Conservation (phyloP, 164 flowering plant species). For the Pachysandra terminalis region DNA sequence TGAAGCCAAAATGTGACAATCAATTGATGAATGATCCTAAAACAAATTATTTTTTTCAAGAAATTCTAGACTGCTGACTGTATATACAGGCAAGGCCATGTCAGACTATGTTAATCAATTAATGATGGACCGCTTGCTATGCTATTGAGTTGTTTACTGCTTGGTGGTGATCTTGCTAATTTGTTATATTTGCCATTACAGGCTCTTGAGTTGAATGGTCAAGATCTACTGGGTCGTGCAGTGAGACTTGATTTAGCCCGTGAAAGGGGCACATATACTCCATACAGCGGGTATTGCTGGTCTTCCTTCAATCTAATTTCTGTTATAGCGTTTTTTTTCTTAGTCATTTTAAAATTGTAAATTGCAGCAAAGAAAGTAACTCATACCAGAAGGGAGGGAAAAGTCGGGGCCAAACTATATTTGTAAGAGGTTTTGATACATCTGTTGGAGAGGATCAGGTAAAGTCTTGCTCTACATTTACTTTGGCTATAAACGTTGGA, state of each 20-base stretch:
- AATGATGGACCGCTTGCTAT: background rate
- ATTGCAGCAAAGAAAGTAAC: conserved; percentile 36
- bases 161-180: background rate
- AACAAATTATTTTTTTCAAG: no score
- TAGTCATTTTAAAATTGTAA: background rate
- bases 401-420: conserved; percentile 40
- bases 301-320: background rate
- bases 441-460: conserved; percentile 55
- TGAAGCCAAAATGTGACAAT: no score
- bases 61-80: no score
- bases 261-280: conserved; percentile 69
- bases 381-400: conserved; percentile 51
- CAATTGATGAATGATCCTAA: no score
- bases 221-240: conserved; percentile 47
- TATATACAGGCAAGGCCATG: background rate
- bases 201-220: conserved; percentile 69
- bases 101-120: background rate
- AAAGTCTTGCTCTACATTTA: background rate
- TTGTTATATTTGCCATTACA: conserved; percentile 11
- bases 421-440: conserved; percentile 69
- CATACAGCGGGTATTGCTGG: conserved; percentile 38
- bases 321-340: background rate
- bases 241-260: conserved; percentile 71
- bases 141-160: background rate
- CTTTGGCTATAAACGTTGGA: background rate